A percentile compares a stretch with the other conserved stretches of the same genome.
Evolutionary conservation across 179 eudicot species (phyloP).

Genomic region (Sideroxylon spinosum): DNA sequence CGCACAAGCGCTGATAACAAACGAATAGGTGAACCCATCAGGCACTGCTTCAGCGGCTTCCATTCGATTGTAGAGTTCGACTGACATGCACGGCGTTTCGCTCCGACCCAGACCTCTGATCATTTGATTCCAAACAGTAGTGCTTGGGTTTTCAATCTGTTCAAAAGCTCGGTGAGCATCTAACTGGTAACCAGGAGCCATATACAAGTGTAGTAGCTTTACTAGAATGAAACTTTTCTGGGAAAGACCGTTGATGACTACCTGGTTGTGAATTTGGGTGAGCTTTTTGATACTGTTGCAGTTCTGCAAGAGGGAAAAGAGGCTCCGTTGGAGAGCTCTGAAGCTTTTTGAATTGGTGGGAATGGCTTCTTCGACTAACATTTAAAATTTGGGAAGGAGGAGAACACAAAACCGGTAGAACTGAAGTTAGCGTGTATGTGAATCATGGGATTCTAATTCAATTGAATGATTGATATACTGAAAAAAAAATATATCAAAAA

Average conservation of each 20-base stretch:
- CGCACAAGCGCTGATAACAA: slow-evolving; percentile 38
- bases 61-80: slow-evolving; percentile 39
- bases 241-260: slow-evolving; percentile 45
- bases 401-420: too few species aligned
- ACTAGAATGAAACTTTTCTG: slow-evolving; percentile 40
- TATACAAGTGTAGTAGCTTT: slow-evolving; percentile 36
- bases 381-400: slow-evolving; percentile 6
- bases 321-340: slow-evolving; percentile 44
- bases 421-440: too few species aligned
- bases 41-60: slow-evolving; percentile 24
- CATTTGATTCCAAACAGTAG: slow-evolving; percentile 53
- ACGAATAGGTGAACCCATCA: slow-evolving; percentile 53
- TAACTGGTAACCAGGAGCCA: slow-evolving; percentile 26
- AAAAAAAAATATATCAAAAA: too few species aligned
- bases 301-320: slow-evolving; percentile 43
- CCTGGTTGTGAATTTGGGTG: slow-evolving; percentile 55
- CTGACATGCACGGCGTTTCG: slow-evolving; percentile 25
- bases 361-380: slow-evolving; percentile 23
- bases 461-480: too few species aligned
- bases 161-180: slow-evolving; percentile 40
- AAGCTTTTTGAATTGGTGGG: slow-evolving; percentile 33
- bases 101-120: slow-evolving; percentile 34
- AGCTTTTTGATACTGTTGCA: slow-evolving; percentile 29
- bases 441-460: too few species aligned
- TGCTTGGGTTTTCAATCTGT: slow-evolving; percentile 38